phyloP scores from a whole-genome alignment of 345 rosid species.

The Pistacia vera region DNA sequence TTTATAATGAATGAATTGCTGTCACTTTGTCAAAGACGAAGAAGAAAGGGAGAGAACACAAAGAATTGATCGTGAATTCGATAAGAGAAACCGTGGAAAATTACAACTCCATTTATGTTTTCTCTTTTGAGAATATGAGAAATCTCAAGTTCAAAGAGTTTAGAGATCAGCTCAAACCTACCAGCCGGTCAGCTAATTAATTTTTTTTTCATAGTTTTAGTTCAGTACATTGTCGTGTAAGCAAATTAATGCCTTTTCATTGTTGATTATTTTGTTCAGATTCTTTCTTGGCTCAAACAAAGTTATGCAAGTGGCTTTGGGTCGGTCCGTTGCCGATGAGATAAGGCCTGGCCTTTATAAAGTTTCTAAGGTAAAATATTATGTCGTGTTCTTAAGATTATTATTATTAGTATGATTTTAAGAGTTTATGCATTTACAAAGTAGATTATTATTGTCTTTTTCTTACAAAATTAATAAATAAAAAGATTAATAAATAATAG shows the following conservation, averaged over 20 bases:
- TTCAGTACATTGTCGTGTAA: not conserved
- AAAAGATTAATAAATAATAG: too few species aligned
- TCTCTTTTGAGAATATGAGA: conserved; percentile 93
- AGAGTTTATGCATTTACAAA: conserved; percentile 14
- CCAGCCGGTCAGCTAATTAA: conserved; percentile 55
- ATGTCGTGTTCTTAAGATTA: not conserved
- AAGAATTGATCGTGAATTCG: conserved; percentile 61
- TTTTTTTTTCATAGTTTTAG: not conserved
- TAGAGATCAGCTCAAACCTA: conserved; percentile 73
- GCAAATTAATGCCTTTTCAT: not conserved
- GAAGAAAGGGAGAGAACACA: conserved; percentile 96
- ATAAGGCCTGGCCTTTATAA: conserved; percentile 67
- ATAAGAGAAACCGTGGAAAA: conserved; percentile 77
- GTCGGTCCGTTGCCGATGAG: conserved; percentile 91
- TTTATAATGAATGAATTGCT: conserved; percentile 22
- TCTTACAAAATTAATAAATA: conserved; percentile 42
- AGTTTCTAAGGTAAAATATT: conserved; percentile 70
- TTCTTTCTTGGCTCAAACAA: conserved; percentile 96
- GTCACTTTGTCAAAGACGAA: conserved; percentile 94
- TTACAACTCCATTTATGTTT: conserved; percentile 65
- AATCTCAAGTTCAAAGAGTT: conserved; percentile 94
- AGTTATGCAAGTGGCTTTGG: conserved; percentile 96
- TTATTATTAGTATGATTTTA: not conserved
- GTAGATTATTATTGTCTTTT: conserved; percentile 40
- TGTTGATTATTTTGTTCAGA: conserved; percentile 35